Base-by-base conservation (phyloP, 495 filamentous ascomycete species). In the Hamigera avellanea region DNA sequence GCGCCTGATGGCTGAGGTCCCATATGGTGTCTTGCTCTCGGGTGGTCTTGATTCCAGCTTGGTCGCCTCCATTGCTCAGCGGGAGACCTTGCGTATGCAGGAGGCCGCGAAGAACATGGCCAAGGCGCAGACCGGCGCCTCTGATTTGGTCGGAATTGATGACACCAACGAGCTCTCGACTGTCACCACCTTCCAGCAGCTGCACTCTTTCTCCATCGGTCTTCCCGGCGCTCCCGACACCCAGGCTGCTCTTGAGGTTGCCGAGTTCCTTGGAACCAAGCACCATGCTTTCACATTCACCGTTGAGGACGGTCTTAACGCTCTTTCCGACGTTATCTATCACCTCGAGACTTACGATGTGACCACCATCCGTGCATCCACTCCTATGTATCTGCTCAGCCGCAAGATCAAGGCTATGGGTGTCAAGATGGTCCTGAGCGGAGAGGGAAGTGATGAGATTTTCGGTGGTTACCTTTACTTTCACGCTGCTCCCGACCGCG, bases 391-490 rank as follows among this genome's bases (percentile, higher is more conserved):
- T 66, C 72, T 98, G 35, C 77, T 98, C 10, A 86, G 83, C 44
- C 81, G 91, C 50, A 98, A 96, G 67, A 96, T 98, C 70, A 98
- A 98, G 71, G 91, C 86, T 13, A 81, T 95, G 73, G 93, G 91
- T 42, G 85, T 98, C 38, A 98, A 98, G 75, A 98, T 98, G 91
- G 91, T 98, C 39, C 72, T 98, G 28, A 87, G 80, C 53, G 91
- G 91, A 37, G 91, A 98, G 67, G 91, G 91, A 40, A 86, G 79
- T 52, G 91, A 98, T 58, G 91, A 98, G 62, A 93, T 95, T 52
- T 96, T 95, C 49, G 91, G 93, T 40, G 91, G 91, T 27, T 98
- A 98, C 64, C 80, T 98, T 14, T 98, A 98, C 71, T 98, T 98
- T 76, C 84, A 93, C 64, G 81, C 76, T 42, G 91, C 91, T 6